These are phyloP conservation scores for Beauveria australis DNA, from an alignment of 2,329 filamentous ascomycete genomes.

Conservation along the genomic window DNA sequence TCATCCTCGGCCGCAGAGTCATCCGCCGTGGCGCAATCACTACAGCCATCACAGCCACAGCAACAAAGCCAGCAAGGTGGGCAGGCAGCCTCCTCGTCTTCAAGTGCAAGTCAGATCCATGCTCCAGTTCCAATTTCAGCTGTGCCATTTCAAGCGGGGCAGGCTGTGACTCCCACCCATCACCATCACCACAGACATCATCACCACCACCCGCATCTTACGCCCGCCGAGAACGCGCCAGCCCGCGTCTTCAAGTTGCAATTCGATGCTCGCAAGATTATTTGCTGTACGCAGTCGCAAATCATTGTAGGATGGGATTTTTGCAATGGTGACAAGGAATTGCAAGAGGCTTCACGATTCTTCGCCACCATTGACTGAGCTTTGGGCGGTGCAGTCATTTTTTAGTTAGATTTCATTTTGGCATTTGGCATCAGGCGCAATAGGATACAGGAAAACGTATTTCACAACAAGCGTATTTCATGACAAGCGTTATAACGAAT, in stretches of 20 bases:
- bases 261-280: constrained; percentile 86
- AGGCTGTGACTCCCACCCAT: constrained; percentile 13
- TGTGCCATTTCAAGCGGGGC: constrained; percentile 5
- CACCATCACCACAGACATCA: constrained; percentile 8
- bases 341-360: constrained; percentile 70
- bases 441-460: background rate
- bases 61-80: constrained; percentile 2
- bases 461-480: background rate
- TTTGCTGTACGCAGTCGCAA: constrained; percentile 87
- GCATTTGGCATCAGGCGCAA: background rate
- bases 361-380: constrained; percentile 54
- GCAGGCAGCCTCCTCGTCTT: background rate
- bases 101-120: background rate
- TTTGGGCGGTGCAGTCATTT: background rate
- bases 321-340: constrained; percentile 73
- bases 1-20: background rate
- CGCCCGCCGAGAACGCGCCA: constrained; percentile 37
- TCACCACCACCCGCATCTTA: constrained; percentile 37
- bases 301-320: constrained; percentile 98
- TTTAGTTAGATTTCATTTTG: background rate
- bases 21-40: background rate
- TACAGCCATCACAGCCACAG: background rate
- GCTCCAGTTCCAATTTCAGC: constrained; percentile 2
- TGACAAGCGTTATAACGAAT: background rate
- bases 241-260: constrained; percentile 88